Conservation (phyloP, 1,284 basidiomycete species). For the Anthracocystis setariae region DNA sequence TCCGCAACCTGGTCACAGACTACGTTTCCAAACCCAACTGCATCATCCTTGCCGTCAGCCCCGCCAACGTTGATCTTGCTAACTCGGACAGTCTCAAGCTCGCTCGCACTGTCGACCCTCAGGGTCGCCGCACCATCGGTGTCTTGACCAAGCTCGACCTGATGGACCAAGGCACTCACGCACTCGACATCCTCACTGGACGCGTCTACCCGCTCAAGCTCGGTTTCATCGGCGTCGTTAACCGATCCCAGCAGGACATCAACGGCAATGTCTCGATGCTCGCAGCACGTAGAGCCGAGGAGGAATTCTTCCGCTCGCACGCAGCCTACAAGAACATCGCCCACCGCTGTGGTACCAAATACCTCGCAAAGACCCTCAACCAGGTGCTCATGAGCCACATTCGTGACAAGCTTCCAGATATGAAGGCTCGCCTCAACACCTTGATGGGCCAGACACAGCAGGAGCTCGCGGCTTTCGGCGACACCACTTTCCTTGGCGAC, state of each 20-base stretch:
- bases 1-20: constrained; percentile 89
- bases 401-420: constrained; percentile 97
- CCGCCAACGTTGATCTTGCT: constrained; percentile 96
- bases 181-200: constrained; percentile 92
- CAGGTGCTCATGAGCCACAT: constrained; percentile 97
- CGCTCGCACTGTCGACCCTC: constrained; percentile 91
- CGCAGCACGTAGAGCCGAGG: constrained; percentile 85
- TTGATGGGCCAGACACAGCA: constrained; percentile 99
- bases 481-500: constrained; percentile 90
- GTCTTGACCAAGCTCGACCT: constrained; percentile 96
- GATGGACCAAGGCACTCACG: constrained; percentile 98
- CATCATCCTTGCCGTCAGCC: constrained; percentile 94
- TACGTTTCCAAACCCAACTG: constrained; percentile 97
- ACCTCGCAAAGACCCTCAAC: constrained; percentile 92
- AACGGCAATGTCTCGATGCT: constrained; percentile 85
- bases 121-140: constrained; percentile 93
- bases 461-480: constrained; percentile 94
- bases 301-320: constrained; percentile 91
- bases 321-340: constrained; percentile 93
- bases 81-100: constrained; percentile 98
- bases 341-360: constrained; percentile 95
- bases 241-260: constrained; percentile 97
- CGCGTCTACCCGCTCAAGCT: constrained; percentile 96
- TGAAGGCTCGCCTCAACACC: constrained; percentile 98
- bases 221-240: constrained; percentile 97